These are phyloP conservation scores for Tetracladium setigerum DNA, from an alignment of 495 filamentous ascomycete species.

Conservation along the genomic window DNA sequence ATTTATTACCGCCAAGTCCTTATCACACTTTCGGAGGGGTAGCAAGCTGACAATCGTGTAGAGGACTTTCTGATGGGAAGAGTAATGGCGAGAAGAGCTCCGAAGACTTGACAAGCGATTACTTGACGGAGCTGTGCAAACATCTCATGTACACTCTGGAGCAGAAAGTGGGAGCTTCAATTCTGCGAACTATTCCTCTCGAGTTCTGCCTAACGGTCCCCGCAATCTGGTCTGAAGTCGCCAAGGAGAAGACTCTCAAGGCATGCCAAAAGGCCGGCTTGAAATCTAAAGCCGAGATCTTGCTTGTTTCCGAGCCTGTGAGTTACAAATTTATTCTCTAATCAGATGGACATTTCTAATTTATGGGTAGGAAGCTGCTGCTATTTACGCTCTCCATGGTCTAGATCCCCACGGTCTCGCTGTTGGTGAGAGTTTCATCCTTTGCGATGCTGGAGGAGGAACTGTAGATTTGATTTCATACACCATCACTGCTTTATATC, in stretches of 20 bases:
- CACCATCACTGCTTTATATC: slow-evolving; percentile 42
- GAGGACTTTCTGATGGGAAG: slow-evolving; percentile 19
- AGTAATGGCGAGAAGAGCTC: slow-evolving; percentile 4
- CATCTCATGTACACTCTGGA: slow-evolving; percentile 33
- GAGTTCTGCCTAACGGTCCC: slow-evolving; percentile 47
- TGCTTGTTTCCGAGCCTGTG: slow-evolving; percentile 45
- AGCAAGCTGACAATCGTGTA: slow-evolving; percentile 6
- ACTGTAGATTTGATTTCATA: slow-evolving; percentile 52
- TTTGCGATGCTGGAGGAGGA: slow-evolving; percentile 53
- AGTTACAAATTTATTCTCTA: background rate
- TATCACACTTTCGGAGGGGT: slow-evolving; percentile 1
- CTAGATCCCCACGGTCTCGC: slow-evolving; percentile 33
- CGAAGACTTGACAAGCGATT: slow-evolving; percentile 33
- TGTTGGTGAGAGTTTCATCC: slow-evolving; percentile 43
- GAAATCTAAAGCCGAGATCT: slow-evolving; percentile 28
- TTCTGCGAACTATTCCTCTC: slow-evolving; percentile 31
- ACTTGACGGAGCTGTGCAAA: slow-evolving; percentile 32
- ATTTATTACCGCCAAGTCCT: background rate
- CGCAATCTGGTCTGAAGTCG: slow-evolving; percentile 46
- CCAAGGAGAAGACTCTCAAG: slow-evolving; percentile 36
- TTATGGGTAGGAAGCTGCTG: slow-evolving; percentile 40
- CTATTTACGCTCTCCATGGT: slow-evolving; percentile 41
- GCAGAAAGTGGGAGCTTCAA: slow-evolving; percentile 28
- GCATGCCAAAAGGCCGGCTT: slow-evolving; percentile 38
- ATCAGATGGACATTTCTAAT: background rate